Conservation (phyloP, 1,284 basidiomycete species). For the Cryptococcus wingfieldii region DNA sequence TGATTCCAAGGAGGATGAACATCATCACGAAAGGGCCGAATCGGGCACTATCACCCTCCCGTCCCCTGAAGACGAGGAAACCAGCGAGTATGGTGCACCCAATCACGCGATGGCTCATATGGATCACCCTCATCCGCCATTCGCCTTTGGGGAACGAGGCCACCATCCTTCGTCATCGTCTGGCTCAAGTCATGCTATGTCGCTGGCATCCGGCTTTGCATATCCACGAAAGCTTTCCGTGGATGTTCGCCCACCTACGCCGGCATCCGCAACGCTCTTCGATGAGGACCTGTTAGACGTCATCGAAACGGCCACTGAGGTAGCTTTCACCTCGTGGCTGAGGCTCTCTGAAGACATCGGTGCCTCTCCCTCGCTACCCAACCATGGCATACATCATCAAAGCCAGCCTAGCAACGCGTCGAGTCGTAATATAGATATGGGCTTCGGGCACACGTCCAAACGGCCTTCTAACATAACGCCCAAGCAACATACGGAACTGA, state of each 20-base stretch:
- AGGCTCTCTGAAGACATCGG: conserved; percentile 51
- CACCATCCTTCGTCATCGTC: conserved; percentile 36
- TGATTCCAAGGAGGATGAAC: not conserved
- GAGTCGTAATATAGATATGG: conserved; percentile 14
- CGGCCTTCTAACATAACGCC: conserved; percentile 34
- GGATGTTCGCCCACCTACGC: conserved; percentile 45
- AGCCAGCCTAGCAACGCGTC: conserved; percentile 6
- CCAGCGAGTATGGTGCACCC: conserved; percentile 13
- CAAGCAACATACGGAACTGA: conserved; percentile 36
- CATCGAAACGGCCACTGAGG: conserved; percentile 50
- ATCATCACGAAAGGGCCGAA: conserved; percentile 24
- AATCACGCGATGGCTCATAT: conserved; percentile 11
- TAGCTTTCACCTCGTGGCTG: conserved; percentile 51
- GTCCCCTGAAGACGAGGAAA: conserved; percentile 15
- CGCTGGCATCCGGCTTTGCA: conserved; percentile 9
- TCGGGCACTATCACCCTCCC: conserved; percentile 24
- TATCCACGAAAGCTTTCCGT: conserved; percentile 36
- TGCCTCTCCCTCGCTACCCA: conserved; percentile 23
- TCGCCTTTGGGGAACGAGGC: conserved; percentile 15
- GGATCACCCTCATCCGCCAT: conserved; percentile 12
- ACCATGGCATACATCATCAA: conserved; percentile 6
- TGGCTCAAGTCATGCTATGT: conserved; percentile 31
- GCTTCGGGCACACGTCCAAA: conserved; percentile 1
- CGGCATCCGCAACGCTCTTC: conserved; percentile 43
- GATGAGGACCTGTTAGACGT: conserved; percentile 52